These are phyloP conservation scores for Carallia brachiata DNA, from an alignment of 345 rosid genomes.

Conservation along the genomic window DNA sequence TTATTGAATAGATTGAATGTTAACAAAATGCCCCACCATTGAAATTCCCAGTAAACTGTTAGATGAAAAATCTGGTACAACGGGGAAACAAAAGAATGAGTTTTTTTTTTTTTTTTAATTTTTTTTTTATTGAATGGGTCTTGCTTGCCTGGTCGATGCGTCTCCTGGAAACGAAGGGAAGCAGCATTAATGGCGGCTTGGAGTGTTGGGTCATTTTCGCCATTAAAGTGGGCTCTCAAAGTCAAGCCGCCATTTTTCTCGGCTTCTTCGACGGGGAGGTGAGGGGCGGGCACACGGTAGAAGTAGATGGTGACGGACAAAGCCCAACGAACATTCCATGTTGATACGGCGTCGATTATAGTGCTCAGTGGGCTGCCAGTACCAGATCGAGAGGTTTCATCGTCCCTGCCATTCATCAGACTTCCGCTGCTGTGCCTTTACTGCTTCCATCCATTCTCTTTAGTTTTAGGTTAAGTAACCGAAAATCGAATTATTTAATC, in stretches of 20 bases:
- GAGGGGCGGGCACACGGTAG: slow-evolving; percentile 10
- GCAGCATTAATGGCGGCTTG: slow-evolving; percentile 60
- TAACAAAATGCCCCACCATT: neutral
- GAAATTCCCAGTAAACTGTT: slow-evolving; percentile 3
- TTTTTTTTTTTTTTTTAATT: neutral
- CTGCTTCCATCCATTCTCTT: too few species aligned
- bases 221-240: slow-evolving; percentile 43
- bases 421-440: too few species aligned
- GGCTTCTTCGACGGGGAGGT: slow-evolving; percentile 15
- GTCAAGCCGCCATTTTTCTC: slow-evolving; percentile 4
- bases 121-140: too few species aligned
- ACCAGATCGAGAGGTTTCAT: too few species aligned
- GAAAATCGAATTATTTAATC: too few species aligned
- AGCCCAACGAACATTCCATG: slow-evolving; percentile 31
- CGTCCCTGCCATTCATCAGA: too few species aligned
- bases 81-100: neutral
- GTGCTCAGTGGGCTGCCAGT: too few species aligned
- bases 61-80: slow-evolving; percentile 22
- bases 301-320: slow-evolving; percentile 6
- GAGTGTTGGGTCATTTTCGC: slow-evolving; percentile 56
- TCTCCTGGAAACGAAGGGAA: slow-evolving; percentile 79
- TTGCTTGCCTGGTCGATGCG: slow-evolving; percentile 53
- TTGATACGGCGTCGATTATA: neutral
- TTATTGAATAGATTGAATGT: neutral
- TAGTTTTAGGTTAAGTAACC: too few species aligned